Percentiles rank a stretch among this genome's conserved stretches.
These are phyloP conservation scores for Aspergillus oerlinghausenensis DNA, from an alignment of 2,329 filamentous ascomycete genomes.

Conservation along the genomic window DNA sequence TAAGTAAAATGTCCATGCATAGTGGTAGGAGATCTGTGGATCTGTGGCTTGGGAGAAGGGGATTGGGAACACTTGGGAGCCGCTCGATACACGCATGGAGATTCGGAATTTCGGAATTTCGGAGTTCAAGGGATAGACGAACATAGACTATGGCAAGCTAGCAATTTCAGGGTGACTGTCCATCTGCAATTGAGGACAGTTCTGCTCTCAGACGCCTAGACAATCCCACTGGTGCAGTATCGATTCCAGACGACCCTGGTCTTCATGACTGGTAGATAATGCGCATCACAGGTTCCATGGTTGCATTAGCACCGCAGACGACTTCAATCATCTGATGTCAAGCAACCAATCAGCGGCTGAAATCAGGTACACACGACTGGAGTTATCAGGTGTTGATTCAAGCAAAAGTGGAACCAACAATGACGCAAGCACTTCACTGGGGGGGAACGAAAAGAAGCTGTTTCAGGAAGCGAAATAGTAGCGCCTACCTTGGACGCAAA, in stretches of 20 bases:
- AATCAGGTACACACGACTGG: neutral
- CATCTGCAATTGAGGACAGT: neutral
- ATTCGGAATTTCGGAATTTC: neutral
- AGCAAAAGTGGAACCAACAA: conserved; percentile 4
- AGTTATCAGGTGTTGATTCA: conserved; percentile 8
- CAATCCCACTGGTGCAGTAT: neutral
- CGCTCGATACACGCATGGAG: neutral
- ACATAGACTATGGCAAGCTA: neutral
- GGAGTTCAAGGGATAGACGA: neutral
- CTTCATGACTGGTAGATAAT: conserved; percentile 5
- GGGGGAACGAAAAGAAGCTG: neutral
- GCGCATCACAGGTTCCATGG: conserved; percentile 10
- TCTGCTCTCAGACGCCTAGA: neutral
- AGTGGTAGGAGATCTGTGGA: neutral
- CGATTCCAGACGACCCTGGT: neutral
- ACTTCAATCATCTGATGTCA: conserved; percentile 19
- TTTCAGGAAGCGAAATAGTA: neutral
- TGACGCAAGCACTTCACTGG: conserved; percentile 2
- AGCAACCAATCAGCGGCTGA: conserved; percentile 6
- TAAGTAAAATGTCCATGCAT: no score
- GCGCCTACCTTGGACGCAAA: neutral
- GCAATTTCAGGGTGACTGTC: neutral
- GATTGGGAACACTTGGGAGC: neutral
- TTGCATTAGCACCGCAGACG: conserved; percentile 20
- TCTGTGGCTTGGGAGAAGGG: neutral